Percentiles rank a stretch among this genome's conserved stretches.
Evolutionary conservation across 2,329 filamentous ascomycete species (phyloP).

Genomic region (Fusarium marasasianum): DNA sequence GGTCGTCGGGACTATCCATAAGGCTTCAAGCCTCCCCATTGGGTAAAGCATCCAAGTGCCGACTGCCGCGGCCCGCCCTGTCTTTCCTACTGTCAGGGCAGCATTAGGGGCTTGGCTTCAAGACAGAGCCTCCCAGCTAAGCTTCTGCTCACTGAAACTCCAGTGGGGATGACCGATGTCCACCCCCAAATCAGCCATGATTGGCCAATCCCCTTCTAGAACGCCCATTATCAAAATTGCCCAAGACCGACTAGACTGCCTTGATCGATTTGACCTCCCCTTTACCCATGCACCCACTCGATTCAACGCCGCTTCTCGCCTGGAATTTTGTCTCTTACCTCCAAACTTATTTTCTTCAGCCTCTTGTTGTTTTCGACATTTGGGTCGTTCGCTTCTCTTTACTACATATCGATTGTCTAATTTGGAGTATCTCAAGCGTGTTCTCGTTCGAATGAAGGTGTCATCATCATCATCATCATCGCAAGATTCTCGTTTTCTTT

Average conservation of each 20-base stretch:
- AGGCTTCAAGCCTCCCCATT: constrained; percentile 1
- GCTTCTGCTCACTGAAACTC: constrained; percentile 22
- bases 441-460: constrained; percentile 9
- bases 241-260: not conserved
- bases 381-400: not conserved
- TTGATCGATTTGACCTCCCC: constrained; percentile 13
- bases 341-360: not conserved
- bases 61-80: constrained; percentile 2
- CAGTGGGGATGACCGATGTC: not conserved
- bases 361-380: not conserved
- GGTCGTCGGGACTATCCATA: constrained; percentile 3
- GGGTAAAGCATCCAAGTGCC: constrained; percentile 7
- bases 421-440: not conserved
- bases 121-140: constrained; percentile 21
- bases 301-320: constrained; percentile 10
- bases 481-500: not conserved
- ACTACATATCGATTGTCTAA: not conserved
- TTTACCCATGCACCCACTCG: constrained; percentile 25
- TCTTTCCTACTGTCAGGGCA: constrained; percentile 9
- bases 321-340: constrained; percentile 24
- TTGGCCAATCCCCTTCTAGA: constrained; percentile 28
- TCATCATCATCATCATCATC: constrained; percentile 13
- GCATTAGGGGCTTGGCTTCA: constrained; percentile 12
- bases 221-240: constrained; percentile 8
- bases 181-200: not conserved